Base-by-base conservation (phyloP, 768 basidiomycete species). In the Saitozyma sp. region DNA sequence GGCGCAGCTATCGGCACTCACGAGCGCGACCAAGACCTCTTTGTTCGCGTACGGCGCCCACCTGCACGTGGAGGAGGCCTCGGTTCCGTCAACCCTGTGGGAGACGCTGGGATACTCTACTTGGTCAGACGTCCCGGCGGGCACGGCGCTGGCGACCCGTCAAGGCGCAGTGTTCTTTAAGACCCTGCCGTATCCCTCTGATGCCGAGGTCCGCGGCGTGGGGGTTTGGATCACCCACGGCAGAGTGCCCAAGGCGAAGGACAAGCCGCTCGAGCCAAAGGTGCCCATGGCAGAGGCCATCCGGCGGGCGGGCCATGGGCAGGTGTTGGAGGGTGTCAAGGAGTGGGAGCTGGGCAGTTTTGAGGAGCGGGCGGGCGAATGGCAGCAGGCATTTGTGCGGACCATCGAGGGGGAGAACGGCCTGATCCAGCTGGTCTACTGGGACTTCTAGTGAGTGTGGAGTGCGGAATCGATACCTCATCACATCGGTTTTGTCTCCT, bases 221-320 rank as follows among this genome's bases (percentile, higher is more conserved):
- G 74, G 64, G 6, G 53, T 75, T 7, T 77, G 76, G 76, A 71
- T 77, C 46, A 74, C 71, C 8, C 71, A 73, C 43, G 76, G 71
- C 50, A 58, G 76, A 54, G 56, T 70, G n/a, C 76, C 74, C 5
- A 71, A 69, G 56, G 63, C 62, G 14, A 63, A 57, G 29, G 63
- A 60, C 19, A 69, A 61, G 29, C 65, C 70, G 0, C 61, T 77
- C 5, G 72, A 70, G 37, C 74, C 76, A 0, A 77, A 75, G 49
- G 59, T 77, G 7, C 67, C 68, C 7, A 68, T 73, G 54, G 68
- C 64, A 2, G 58, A 68, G 19, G 76, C 70, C n/a, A 64, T 75
- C 16, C n/a, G 14, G 10, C 59, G 56, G 11, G 58, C 58, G 13
- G 75, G 71, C 5, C 71, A 73, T 52, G 62, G 57, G 5, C 52